A percentile compares a stretch with the other conserved stretches of the same genome.
These are phyloP conservation scores for Ganoderma resinaceum DNA, from an alignment of 1,284 basidiomycete genomes.

Conservation along the genomic window DNA sequence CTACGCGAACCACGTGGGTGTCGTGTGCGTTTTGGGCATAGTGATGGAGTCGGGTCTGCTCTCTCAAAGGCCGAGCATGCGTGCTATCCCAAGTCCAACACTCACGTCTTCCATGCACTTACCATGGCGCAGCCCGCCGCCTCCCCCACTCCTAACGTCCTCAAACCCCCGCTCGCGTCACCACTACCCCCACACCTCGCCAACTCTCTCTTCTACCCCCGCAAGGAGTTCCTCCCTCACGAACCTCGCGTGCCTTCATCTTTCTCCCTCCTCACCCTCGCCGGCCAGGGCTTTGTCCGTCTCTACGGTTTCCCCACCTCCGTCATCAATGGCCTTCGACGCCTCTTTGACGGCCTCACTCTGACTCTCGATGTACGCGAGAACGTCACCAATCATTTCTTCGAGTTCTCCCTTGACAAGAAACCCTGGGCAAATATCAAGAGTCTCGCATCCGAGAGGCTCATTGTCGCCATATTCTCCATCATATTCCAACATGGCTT, in stretches of 20 bases:
- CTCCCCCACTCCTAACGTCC: constrained; percentile 31
- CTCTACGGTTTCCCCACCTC: constrained; percentile 70
- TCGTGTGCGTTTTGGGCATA: constrained; percentile 23
- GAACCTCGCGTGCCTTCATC: constrained; percentile 55
- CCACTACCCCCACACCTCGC: constrained; percentile 24
- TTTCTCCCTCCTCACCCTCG: constrained; percentile 73
- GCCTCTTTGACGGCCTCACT: constrained; percentile 56
- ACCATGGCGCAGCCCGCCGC: constrained; percentile 36
- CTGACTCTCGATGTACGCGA: constrained; percentile 58
- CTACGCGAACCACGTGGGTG: constrained; percentile 22
- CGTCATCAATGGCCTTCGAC: constrained; percentile 59
- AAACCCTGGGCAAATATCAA: constrained; percentile 78
- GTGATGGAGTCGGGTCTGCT: constrained; percentile 26
- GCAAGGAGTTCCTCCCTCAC: constrained; percentile 74
- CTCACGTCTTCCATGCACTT: constrained; percentile 32
- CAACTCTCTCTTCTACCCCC: constrained; percentile 57
- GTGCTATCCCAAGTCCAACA: constrained; percentile 19
- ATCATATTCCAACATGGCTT: constrained; percentile 70
- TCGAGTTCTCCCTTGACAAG: constrained; percentile 68
- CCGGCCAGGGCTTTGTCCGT: constrained; percentile 65
- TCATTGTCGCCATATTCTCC: constrained; percentile 70
- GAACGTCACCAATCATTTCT: constrained; percentile 62
- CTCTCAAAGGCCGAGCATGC: constrained; percentile 29
- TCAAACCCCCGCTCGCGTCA: constrained; percentile 35
- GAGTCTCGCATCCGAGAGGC: constrained; percentile 66